Base-by-base conservation (phyloP, 2,329 filamentous ascomycete species). In the Dendryphion nanum region DNA sequence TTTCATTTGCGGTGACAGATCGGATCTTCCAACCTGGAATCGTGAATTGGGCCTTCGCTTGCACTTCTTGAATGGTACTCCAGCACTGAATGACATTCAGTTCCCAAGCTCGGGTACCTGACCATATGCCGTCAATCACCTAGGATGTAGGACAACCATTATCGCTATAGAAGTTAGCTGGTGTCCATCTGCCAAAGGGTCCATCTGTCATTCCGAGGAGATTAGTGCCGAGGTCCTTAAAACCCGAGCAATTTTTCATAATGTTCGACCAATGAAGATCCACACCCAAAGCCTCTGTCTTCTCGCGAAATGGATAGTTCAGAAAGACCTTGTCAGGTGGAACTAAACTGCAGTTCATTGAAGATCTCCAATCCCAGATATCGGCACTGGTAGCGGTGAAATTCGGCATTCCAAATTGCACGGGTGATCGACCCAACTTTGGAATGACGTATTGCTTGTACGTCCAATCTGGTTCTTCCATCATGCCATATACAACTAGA, bases 101-200 rank as follows among this genome's bases (percentile, higher is more conserved):
- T 6, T 37, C 34, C 5, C 14, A 29, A 6, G 23, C 34, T 6
- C 18, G 21, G 16, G 13, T 6, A 6, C 19, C 19, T 7, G 18
- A 10, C 34, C 34, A 37, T 6, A 6, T 37, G 18, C 34, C 34
- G 34, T 29, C 28, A n/a, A 29, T 17, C 10, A 21, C 34, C 34
- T 24, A 37, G 6, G 34, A 37, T 6, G n/a, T 13, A 10, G 34
- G 34, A 15, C 34, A 37, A 6, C 17, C 13, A 15, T n/a, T 8
- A n/a, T n/a, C 33, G n/a, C 17, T 20, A 5, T 8, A 8, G n/a
- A 8, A 8, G 8, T 8, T 8, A 10, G 29, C 29, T 16, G 29
- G 16, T 15, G 29, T 15, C 8, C 15, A 30, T 15, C 15, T 30
- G 8, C 8, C 29, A 17, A 30, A 30, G 7, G 15, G 29, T 7